These are phyloP conservation scores for Schwanniomyces pseudopolymorphus DNA, from an alignment of 805 yeast genomes.

Conservation along the genomic window DNA sequence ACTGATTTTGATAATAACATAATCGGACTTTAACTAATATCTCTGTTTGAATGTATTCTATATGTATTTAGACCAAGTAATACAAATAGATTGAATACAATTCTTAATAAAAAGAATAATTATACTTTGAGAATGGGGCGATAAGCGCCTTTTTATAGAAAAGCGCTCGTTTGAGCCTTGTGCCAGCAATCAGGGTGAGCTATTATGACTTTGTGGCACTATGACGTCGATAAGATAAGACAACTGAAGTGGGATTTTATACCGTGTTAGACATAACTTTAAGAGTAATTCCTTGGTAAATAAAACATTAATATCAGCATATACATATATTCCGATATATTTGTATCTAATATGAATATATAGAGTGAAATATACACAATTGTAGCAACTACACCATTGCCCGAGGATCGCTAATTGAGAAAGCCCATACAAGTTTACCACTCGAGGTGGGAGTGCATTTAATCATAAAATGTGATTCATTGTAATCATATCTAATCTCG, in stretches of 20 bases:
- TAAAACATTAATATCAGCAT: background rate
- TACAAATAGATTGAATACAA: conserved; percentile 1
- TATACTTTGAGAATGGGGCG: conserved; percentile 5
- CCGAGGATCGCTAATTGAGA: background rate
- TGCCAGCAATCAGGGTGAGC: conserved; percentile 1
- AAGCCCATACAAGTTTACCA: background rate
- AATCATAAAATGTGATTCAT: background rate
- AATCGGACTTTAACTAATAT: background rate
- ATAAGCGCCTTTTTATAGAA: conserved; percentile 5
- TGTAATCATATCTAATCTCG: background rate
- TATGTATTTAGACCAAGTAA: background rate
- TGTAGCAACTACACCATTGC: no score
- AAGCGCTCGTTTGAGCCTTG: conserved; percentile 2
- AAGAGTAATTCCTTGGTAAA: background rate
- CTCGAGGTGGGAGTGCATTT: background rate
- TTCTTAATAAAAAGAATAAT: background rate
- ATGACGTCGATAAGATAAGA: conserved; percentile 2
- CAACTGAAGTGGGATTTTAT: background rate
- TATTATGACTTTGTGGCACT: background rate
- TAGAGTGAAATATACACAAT: no score
- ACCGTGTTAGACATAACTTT: background rate
- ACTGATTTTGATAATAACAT: conserved; percentile 43
- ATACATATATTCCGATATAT: background rate
- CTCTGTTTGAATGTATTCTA: conserved; percentile 1
- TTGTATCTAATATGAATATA: no score